These are phyloP conservation scores for Candolleomyces eurysporus DNA, from an alignment of 768 basidiomycete species.

Conservation along the genomic window DNA sequence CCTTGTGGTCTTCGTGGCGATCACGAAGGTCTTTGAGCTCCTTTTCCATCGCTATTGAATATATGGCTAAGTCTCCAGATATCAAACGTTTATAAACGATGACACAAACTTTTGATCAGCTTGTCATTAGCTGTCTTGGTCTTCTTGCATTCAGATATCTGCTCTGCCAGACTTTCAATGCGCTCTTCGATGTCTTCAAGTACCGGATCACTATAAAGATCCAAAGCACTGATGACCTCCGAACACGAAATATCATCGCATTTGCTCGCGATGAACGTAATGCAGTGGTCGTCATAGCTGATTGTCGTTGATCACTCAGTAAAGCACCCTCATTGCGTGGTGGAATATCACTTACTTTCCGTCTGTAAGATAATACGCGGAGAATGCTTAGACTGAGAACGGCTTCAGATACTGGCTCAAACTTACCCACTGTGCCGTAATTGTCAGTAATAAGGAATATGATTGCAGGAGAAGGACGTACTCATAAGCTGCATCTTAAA, in stretches of 20 bases:
- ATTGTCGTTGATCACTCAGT: not conserved
- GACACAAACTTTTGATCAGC: conserved; percentile 38
- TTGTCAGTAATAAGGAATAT: conserved; percentile 7
- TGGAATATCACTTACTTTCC: conserved; percentile 45
- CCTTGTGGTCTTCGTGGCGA: conserved; percentile 36
- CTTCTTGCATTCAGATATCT: conserved; percentile 37
- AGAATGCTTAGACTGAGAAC: not conserved
- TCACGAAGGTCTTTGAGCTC: conserved; percentile 39
- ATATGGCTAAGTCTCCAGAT: conserved; percentile 22
- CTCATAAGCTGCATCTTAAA: conserved; percentile 64
- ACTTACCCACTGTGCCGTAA: conserved; percentile 40
- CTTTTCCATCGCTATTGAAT: conserved; percentile 23
- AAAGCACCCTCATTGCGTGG: not conserved
- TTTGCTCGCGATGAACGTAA: conserved; percentile 66
- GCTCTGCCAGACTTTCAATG: conserved; percentile 33
- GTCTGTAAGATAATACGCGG: conserved; percentile 29
- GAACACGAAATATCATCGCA: conserved; percentile 63
- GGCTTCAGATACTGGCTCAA: not conserved
- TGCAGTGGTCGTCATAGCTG: conserved; percentile 56
- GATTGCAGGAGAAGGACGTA: conserved; percentile 24
- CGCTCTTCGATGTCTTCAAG: conserved; percentile 48
- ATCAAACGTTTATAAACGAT: not conserved
- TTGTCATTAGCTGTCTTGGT: conserved; percentile 39
- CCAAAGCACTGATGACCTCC: conserved; percentile 51
- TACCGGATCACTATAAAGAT: conserved; percentile 51